These are phyloP conservation scores for Pyrrhoderma noxium DNA, from an alignment of 1,284 basidiomycete species.

Conservation along the genomic window DNA sequence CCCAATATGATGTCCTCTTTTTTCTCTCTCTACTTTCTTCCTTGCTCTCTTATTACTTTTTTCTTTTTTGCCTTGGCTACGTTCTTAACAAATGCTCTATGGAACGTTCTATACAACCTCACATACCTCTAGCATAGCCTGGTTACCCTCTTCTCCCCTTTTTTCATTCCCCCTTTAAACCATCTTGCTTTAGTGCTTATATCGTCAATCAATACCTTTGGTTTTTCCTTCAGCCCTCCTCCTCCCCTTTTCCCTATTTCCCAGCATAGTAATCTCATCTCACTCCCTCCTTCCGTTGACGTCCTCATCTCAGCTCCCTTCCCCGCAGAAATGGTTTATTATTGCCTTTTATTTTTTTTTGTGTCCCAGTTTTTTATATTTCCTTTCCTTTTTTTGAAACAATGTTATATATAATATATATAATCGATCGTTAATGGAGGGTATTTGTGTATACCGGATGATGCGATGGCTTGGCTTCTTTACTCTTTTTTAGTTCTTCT, in stretches of 20 bases:
- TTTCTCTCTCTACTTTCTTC: not conserved
- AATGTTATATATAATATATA: constrained; percentile 6
- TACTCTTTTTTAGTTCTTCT: not conserved
- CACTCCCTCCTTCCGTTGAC: too few relatives aligned
- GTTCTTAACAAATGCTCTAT: not conserved
- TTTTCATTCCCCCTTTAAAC: not conserved
- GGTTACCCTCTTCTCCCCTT: constrained; percentile 1
- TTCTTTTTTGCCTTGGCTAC: too few relatives aligned
- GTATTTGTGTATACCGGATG: constrained; percentile 13
- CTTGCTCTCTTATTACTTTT: not conserved
- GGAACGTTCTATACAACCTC: not conserved
- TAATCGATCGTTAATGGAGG: constrained; percentile 14
- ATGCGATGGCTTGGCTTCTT: not conserved
- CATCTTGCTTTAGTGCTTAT: not conserved
- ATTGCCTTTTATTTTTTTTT: constrained; percentile 9
- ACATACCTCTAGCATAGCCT: constrained; percentile 3
- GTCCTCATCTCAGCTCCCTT: too few relatives aligned
- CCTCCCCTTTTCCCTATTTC: too few relatives aligned
- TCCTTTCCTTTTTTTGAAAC: constrained; percentile 11
- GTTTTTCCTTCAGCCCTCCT: too few relatives aligned
- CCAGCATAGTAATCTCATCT: too few relatives aligned
- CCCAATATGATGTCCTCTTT: constrained; percentile 1
- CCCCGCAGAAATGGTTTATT: not conserved
- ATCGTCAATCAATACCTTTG: too few relatives aligned
- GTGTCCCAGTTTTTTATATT: not conserved